Evolutionary conservation across 2,329 filamentous ascomycete species (phyloP).

Genomic region (Alternaria sp.): DNA sequence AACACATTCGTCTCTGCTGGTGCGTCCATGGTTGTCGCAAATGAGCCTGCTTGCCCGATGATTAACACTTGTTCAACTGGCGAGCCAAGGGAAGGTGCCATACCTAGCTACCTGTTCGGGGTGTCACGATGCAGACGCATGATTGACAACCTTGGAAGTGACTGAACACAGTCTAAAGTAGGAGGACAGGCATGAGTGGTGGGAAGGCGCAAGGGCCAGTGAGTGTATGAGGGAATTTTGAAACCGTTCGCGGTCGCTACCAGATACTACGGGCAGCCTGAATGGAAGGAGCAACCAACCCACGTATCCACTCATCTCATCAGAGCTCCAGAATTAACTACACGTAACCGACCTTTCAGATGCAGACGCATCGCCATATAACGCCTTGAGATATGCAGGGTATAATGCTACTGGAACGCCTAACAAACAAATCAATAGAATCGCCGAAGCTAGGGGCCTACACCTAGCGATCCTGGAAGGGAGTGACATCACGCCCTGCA

Average conservation of each 20-base stretch:
- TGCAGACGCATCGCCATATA: neutral
- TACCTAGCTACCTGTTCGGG: neutral
- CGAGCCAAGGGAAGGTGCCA: neutral
- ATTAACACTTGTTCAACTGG: neutral
- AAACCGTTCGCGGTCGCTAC: neutral
- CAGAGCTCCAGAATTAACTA: neutral
- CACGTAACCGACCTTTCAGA: neutral
- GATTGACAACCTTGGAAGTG: neutral
- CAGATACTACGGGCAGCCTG: neutral
- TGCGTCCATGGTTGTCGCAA: neutral
- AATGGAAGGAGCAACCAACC: neutral
- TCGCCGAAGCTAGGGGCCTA: neutral
- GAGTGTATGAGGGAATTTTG: neutral
- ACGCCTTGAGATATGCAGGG: constrained; percentile 22
- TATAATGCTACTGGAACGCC: constrained; percentile 24
- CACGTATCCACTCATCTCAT: neutral
- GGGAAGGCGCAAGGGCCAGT: neutral
- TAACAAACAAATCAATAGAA: neutral
- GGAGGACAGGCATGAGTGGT: neutral
- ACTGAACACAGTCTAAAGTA: neutral
- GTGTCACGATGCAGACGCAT: neutral
- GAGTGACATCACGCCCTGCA: constrained; percentile 18
- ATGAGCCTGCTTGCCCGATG: neutral
- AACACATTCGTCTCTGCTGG: neutral
- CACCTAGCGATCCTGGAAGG: constrained; percentile 13